Base-by-base conservation (phyloP, 306 rosid species). In the Cicer bijugum region DNA sequence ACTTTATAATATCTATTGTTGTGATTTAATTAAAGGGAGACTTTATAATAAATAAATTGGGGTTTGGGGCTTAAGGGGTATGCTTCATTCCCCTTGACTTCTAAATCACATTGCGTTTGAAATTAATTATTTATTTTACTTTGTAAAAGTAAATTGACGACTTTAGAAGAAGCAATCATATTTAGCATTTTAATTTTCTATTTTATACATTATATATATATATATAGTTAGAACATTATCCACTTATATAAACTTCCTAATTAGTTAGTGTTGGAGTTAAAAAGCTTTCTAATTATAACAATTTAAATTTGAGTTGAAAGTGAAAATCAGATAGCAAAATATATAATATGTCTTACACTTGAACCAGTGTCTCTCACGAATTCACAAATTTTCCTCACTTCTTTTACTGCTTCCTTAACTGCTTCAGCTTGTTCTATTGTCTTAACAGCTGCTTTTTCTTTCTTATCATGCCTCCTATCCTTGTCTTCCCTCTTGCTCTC, bases 301-400 rank as follows among this genome's bases (percentile, higher is more conserved):
- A 10, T 10, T 45, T 10, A 10, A 45, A 45, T 11, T 56, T 19
- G 1, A 56, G 23, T 56, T 19, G 23, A 1, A 56, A 56, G 12
- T 11, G 20, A 62, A 58, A 39, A 62, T 4, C 1, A 39, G 50
- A 39, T 37, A 5, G 20, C 10, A 59, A 20, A 9, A 8, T 45
- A 45, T 9, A 16, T 11, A 28, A 28, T 12, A 23, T 40, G 23
- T n/a, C 84, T 65, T 80, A 82, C 91, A 6, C 75, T 70, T 72
- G 84, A 10, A 12, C 87, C 77, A 33, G 87, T 84, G 75, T 87
- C 91, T 61, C 75, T 81, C 40, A 87, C 59, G 71, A 82, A 87
- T 69, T 87, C 87, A 33, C 87, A 82, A 0, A 89, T 87, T 52
- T 78, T 68, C 71, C 91, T 81, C 15, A 87, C 87, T 87, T 87